These are phyloP conservation scores for Testicularia cyperi DNA, from an alignment of 1,284 basidiomycete genomes.

Conservation along the genomic window DNA sequence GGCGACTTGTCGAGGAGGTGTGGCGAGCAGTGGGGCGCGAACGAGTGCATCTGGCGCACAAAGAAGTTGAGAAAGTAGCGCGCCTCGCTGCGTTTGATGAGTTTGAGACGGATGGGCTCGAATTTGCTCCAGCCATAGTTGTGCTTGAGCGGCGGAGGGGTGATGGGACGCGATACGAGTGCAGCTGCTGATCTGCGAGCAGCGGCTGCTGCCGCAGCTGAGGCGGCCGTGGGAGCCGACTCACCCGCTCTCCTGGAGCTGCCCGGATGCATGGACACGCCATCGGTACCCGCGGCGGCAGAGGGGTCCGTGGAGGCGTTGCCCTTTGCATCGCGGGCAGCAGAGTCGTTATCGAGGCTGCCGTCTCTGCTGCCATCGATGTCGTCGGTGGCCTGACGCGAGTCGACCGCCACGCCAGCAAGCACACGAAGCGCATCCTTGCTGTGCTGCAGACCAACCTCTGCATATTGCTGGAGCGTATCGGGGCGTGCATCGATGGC, in stretches of 20 bases:
- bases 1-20: conserved; percentile 36
- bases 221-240: neutral
- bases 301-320: neutral
- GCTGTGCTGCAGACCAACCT: conserved; percentile 36
- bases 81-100: conserved; percentile 37
- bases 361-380: neutral
- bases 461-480: conserved; percentile 33
- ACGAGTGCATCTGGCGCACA: conserved; percentile 38
- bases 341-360: neutral
- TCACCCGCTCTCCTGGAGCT: no score
- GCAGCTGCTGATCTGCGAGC: conserved; percentile 18
- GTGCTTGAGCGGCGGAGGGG: conserved; percentile 38
- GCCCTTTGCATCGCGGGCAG: neutral
- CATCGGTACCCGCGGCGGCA: neutral
- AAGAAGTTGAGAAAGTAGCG: conserved; percentile 43
- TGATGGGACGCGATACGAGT: conserved; percentile 17
- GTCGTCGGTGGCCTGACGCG: conserved; percentile 12
- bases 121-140: conserved; percentile 43
- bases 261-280: neutral
- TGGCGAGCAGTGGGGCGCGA: conserved; percentile 40
- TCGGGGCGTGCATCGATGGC: conserved; percentile 18
- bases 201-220: conserved; percentile 1
- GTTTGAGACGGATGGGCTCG: conserved; percentile 41
- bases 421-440: conserved; percentile 36
- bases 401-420: conserved; percentile 33